phyloP scores from a whole-genome alignment of 2,329 filamentous ascomycete species.

The Hymenoscyphus salicellus region DNA sequence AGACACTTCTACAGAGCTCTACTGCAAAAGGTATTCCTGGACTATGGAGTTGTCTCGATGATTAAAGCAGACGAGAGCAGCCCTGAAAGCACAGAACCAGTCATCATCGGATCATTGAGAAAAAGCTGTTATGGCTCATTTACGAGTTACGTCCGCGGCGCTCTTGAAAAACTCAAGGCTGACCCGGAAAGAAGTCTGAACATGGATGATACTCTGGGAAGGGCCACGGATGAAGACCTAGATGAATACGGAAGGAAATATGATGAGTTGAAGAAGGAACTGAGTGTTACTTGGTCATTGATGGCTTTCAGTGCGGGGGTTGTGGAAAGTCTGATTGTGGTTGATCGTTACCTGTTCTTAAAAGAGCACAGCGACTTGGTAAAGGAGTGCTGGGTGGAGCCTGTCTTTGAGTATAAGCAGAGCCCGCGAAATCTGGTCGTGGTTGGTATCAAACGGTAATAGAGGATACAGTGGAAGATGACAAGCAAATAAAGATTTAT shows the following conservation, averaged over 20 bases:
- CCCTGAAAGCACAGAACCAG: conserved; percentile 63
- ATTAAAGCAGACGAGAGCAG: conserved; percentile 26
- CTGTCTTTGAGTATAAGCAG: conserved; percentile 81
- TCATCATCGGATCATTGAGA: conserved; percentile 81
- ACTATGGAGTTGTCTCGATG: conserved; percentile 71
- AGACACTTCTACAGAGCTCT: conserved; percentile 90
- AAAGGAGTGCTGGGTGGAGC: conserved; percentile 81
- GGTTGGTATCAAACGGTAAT: conserved; percentile 71
- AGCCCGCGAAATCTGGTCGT: conserved; percentile 92
- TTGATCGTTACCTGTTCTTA: conserved; percentile 85
- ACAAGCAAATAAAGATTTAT: no score
- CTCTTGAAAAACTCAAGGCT: conserved; percentile 68
- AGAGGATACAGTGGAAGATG: not conserved
- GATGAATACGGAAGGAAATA: conserved; percentile 66
- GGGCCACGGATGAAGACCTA: conserved; percentile 73
- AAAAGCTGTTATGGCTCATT: conserved; percentile 79
- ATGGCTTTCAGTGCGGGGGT: conserved; percentile 95
- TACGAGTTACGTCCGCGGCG: conserved; percentile 73
- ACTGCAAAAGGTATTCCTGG: conserved; percentile 87
- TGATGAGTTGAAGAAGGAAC: conserved; percentile 66
- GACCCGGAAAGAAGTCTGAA: conserved; percentile 57
- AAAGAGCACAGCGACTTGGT: conserved; percentile 71
- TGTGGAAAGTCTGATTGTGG: conserved; percentile 84
- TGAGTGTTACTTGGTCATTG: conserved; percentile 85
- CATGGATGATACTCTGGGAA: conserved; percentile 63